phyloP scores from a whole-genome alignment of 1,139 yeast species.

The Saccharomyces hybrid region DNA sequence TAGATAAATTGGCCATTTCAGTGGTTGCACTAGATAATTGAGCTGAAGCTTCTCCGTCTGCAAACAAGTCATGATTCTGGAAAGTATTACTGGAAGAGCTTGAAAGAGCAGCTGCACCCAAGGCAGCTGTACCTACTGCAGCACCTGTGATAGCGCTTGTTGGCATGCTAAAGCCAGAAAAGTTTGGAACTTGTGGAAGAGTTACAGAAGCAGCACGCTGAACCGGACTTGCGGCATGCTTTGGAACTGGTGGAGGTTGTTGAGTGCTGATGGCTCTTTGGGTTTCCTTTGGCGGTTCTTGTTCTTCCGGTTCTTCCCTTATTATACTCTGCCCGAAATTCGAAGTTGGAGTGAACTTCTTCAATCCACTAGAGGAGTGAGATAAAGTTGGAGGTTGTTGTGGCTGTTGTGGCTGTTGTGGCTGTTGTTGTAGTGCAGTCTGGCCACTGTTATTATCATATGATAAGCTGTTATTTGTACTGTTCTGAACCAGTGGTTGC shows the following conservation, averaged over 20 bases:
- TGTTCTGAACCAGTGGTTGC: conserved; percentile 24
- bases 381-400: conserved; percentile 21
- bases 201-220: conserved; percentile 21
- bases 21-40: conserved; percentile 73
- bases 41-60: conserved; percentile 53
- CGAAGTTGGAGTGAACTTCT: conserved; percentile 44
- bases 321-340: conserved; percentile 51
- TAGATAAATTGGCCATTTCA: conserved; percentile 80
- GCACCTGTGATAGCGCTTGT: conserved; percentile 13
- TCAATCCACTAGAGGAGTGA: conserved; percentile 8
- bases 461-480: conserved; percentile 15
- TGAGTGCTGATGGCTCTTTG: conserved; percentile 3
- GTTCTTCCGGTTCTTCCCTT: conserved; percentile 34
- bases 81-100: conserved; percentile 5
- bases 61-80: conserved; percentile 45
- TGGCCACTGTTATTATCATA: neutral
- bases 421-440: conserved; percentile 17
- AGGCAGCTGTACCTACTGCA: conserved; percentile 10
- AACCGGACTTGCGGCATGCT: conserved; percentile 23
- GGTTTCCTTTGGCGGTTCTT: conserved; percentile 10
- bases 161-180: conserved; percentile 18
- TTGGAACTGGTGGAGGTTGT: conserved; percentile 7
- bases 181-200: conserved; percentile 29
- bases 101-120: conserved; percentile 10
- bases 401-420: conserved; percentile 24